Evolutionary conservation across 1,284 basidiomycete genomes (phyloP).

Genomic region (Stygiomarasmius scandens): DNA sequence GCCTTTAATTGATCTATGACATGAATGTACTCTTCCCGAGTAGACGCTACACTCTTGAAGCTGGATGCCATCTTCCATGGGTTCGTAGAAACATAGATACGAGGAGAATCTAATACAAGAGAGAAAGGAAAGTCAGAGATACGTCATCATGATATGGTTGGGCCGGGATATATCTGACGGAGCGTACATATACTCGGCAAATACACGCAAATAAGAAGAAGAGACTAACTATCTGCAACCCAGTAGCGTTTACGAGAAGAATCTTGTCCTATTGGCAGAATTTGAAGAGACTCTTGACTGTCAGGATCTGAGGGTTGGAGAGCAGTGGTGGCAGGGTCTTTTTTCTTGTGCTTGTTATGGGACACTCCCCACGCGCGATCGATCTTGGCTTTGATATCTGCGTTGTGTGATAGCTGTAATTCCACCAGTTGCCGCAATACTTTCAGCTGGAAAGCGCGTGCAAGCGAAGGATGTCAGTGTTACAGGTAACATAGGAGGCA

Average conservation of each 20-base stretch:
- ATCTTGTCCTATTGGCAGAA: constrained; percentile 76
- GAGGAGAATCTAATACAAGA: constrained; percentile 68
- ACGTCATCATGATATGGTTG: constrained; percentile 22
- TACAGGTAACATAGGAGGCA: constrained; percentile 20
- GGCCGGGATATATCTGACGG: constrained; percentile 24
- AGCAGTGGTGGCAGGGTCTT: constrained; percentile 54
- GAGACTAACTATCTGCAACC: constrained; percentile 79
- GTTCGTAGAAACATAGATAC: constrained; percentile 78
- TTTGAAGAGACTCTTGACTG: constrained; percentile 62
- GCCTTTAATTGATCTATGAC: constrained; percentile 63
- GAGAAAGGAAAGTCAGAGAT: constrained; percentile 29
- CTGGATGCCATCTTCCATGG: constrained; percentile 82
- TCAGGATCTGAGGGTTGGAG: constrained; percentile 59
- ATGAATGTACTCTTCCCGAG: constrained; percentile 67
- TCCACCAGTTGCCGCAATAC: constrained; percentile 80
- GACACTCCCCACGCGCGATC: constrained; percentile 83
- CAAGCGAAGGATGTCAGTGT: constrained; percentile 10
- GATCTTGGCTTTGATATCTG: constrained; percentile 68
- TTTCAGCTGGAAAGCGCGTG: constrained; percentile 55
- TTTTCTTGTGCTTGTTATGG: constrained; percentile 81
- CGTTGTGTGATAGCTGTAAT: constrained; percentile 68
- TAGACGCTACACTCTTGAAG: constrained; percentile 68
- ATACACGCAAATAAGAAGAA: constrained; percentile 70
- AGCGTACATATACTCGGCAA: constrained; percentile 42
- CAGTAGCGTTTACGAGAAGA: constrained; percentile 73